These are phyloP conservation scores for Trichoderma sp. DNA, from an alignment of 2,329 filamentous ascomycete genomes.

Conservation along the genomic window DNA sequence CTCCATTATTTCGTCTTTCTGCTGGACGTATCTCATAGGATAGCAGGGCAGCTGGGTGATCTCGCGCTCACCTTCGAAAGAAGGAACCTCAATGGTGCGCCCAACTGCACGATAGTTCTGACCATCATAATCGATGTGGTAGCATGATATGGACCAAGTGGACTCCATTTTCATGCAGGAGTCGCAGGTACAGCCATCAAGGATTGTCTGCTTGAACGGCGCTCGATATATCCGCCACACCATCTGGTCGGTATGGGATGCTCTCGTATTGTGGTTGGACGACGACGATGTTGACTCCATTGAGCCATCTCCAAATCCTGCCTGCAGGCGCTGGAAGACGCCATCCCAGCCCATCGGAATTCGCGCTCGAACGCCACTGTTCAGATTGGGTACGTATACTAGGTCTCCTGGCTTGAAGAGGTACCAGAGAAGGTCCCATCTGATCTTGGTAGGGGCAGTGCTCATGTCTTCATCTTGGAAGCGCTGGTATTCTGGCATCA, in stretches of 20 bases:
- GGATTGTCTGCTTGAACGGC: not conserved
- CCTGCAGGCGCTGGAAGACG: constrained; percentile 1
- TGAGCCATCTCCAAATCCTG: not conserved
- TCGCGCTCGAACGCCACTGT: constrained; percentile 3
- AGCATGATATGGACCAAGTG: not conserved
- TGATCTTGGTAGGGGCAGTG: not conserved
- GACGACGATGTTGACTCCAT: not conserved
- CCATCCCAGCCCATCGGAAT: not conserved
- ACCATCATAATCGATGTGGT: constrained; percentile 19
- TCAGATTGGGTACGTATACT: constrained; percentile 2
- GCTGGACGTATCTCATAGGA: constrained; percentile 12
- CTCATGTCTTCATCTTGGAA: not conserved
- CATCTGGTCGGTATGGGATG: constrained; percentile 9
- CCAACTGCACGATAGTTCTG: not conserved
- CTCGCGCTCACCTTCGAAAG: constrained; percentile 12
- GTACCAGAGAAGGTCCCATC: constrained; percentile 15
- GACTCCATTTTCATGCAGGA: not conserved
- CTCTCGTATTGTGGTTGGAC: not conserved
- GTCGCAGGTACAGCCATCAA: constrained; percentile 6
- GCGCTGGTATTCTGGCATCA: constrained; percentile 5
- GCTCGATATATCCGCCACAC: constrained; percentile 8
- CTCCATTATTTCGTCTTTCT: constrained; percentile 12
- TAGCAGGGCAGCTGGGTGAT: constrained; percentile 11
- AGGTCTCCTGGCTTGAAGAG: constrained; percentile 10
- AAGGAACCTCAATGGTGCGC: not conserved